Base-by-base conservation (phyloP, 2,329 filamentous ascomycete genomes). In the Endoconidiophora laricicola region DNA sequence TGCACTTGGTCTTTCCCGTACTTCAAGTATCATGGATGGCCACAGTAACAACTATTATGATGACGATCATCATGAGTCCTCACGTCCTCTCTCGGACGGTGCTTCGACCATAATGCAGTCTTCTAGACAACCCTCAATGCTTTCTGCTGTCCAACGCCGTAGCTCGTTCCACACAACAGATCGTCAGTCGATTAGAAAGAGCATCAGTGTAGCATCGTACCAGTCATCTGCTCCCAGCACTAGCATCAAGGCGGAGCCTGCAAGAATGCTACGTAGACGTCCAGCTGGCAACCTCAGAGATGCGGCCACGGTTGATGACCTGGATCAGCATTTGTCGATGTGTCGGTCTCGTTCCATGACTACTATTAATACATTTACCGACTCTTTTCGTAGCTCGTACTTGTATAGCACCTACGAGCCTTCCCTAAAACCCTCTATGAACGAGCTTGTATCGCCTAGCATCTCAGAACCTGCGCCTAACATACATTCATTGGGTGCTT, bases 231-330 rank as follows among this genome's bases (percentile, higher is more conserved):
- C 69, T 10, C 50, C 26, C n/a, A 43, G 43, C 3, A 24, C 39
- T 24, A 29, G 48, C 18, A 37, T 36, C 2, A 61, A 70, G 44
- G 70, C 73, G 1, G 65, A 66, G 18, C 76, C 77, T n/a, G 64
- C 75, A 5, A 74, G 79, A 42, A 70, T 81, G 40, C 70, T 91
- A 54, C 73, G 85, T 54, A 71, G 85, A 59, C 73, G 80, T 12
- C 85, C 83, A 5, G 85, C 84, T 44, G 83, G 85, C 33, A 79
- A 90, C 60, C 65, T 91, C 44, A 74, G 81, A 54, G 81, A 79
- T 14, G 81, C 76, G 37, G 73, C 72, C 16, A 81, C 80, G 53
- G 74, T 81, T 26, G 73, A 74, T 39, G 79, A 84, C 29, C 61
- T 80, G 3, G 74, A 79, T 43, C 38, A 33, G 6, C 37, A 48